Evolutionary conservation across 2,329 filamentous ascomycete genomes (phyloP).

Genomic region (Alternaria hordeiaustralica): DNA sequence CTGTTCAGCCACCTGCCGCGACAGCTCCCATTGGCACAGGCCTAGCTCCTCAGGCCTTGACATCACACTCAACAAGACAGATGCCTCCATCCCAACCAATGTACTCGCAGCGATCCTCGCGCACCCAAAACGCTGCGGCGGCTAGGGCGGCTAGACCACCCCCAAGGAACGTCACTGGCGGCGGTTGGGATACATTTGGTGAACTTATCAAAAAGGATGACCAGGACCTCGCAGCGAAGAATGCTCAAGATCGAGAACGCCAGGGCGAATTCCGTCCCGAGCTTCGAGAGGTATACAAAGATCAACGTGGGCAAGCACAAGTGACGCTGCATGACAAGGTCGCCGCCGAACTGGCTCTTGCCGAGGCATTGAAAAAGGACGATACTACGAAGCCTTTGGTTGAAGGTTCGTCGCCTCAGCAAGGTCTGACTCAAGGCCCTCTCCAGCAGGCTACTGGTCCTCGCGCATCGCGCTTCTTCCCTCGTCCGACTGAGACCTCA

Average conservation of each 20-base stretch:
- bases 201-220: constrained; percentile 42
- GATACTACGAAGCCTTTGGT: constrained; percentile 28
- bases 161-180: constrained; percentile 39
- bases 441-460: constrained; percentile 35
- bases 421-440: constrained; percentile 26
- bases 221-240: constrained; percentile 27
- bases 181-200: constrained; percentile 43
- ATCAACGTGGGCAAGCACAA: constrained; percentile 39
- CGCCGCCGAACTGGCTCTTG: constrained; percentile 18
- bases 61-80: constrained; percentile 24
- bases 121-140: constrained; percentile 18
- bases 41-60: constrained; percentile 23
- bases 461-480: constrained; percentile 49
- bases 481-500: constrained; percentile 35
- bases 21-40: constrained; percentile 33
- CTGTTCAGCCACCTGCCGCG: constrained; percentile 31
- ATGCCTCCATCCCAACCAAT: constrained; percentile 27
- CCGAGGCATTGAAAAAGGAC: constrained; percentile 33
- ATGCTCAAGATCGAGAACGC: constrained; percentile 38
- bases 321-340: constrained; percentile 37
- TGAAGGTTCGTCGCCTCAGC: constrained; percentile 33
- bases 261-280: constrained; percentile 41
- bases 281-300: constrained; percentile 42
- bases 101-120: constrained; percentile 24
- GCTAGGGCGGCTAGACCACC: constrained; percentile 27